Evolutionary conservation across 306 rosid species (phyloP), one percentile per base, ranked within the genome.

Genomic region (Amphicarpaea edgeworthii): DNA sequence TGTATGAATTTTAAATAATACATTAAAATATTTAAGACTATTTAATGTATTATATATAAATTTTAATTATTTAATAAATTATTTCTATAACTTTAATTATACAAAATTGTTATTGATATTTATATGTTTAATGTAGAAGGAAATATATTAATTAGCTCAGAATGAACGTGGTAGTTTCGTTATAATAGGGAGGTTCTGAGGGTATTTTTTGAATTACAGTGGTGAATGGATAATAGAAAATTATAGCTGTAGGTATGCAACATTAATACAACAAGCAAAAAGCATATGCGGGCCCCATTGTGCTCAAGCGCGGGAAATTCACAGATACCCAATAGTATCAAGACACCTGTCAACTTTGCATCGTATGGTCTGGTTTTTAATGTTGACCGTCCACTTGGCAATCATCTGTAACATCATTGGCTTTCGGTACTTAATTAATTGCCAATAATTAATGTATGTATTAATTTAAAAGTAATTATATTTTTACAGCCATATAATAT

Each of bases 271-370:
- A 21, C 59, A 41, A 70, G 54, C 17, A 53, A 76, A 60, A 37
- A 24, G 62, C 77, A 40, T 11, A 4, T 5, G 16, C 3, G 68
- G 82, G 62, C 4, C 78, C 72, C 60, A 54, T 24, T 16, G 20
- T 1, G 19, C 40, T 30, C 15, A 21, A 75, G 5, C 74, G 86
- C 82, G 80, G 75, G 80, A 85, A 82, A 82, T 34, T n/a, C 77
- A 58, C 0, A 49, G 7, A 8, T 11, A 15, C 3, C 73, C 76
- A 76, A 50, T 54, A 3, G 38, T 19, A 37, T 21, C 0, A 0
- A 6, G 38, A 28, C 71, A 64, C 14, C 1, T 75, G 51, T 79
- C n/a, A n/a, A 0, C 14, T 30, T 32, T 6, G 7, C 7, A 8
- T 68, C 0, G 38, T 37, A 16, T 3, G 4, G 1, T 21, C 19